Percentiles rank a stretch among this genome's conserved stretches.
Conservation (phyloP, 2,329 filamentous ascomycete genomes). For the Aspergillus sojae region DNA sequence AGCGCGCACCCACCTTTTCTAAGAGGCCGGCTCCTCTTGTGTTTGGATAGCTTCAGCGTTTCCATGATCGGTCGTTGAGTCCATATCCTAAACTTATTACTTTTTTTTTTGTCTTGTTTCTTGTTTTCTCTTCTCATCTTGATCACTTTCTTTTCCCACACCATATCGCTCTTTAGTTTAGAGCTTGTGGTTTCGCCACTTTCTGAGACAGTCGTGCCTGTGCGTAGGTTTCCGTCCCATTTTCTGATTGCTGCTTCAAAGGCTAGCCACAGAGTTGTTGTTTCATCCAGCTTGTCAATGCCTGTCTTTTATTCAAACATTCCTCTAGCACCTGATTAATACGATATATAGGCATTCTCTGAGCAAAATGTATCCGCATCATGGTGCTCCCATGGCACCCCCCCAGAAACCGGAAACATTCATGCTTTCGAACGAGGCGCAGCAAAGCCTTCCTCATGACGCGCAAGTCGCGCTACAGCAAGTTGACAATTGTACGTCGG, state of each 20-base stretch:
- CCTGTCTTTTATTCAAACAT: slow-evolving; percentile 20
- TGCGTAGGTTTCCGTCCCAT: slow-evolving; percentile 14
- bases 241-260: slow-evolving; percentile 5
- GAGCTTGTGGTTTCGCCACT: slow-evolving; percentile 14
- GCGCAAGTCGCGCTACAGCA: slow-evolving; percentile 96
- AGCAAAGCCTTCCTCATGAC: slow-evolving; percentile 93
- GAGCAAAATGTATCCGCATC: slow-evolving; percentile 74
- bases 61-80: slow-evolving; percentile 3
- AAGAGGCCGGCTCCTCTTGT: slow-evolving; percentile 43
- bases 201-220: slow-evolving; percentile 22
- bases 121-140: slow-evolving; percentile 13
- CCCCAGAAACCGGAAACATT: slow-evolving; percentile 98
- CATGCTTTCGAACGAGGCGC: slow-evolving; percentile 94
- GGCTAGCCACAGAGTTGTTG: not conserved
- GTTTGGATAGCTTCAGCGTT: slow-evolving; percentile 25
- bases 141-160: slow-evolving; percentile 8
- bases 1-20: slow-evolving; percentile 24
- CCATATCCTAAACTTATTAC: slow-evolving; percentile 13
- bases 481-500: slow-evolving; percentile 86
- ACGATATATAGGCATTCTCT: slow-evolving; percentile 11
- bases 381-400: slow-evolving; percentile 79
- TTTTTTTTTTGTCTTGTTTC: slow-evolving; percentile 7
- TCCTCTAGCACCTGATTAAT: slow-evolving; percentile 27
- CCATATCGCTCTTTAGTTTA: slow-evolving; percentile 1
- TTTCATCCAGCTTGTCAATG: not conserved